Percentiles rank a stretch among this genome's conserved stretches.
These are phyloP conservation scores for Pinus taeda DNA, from an alignment of 75 land plant genomes.

Conservation along the genomic window DNA sequence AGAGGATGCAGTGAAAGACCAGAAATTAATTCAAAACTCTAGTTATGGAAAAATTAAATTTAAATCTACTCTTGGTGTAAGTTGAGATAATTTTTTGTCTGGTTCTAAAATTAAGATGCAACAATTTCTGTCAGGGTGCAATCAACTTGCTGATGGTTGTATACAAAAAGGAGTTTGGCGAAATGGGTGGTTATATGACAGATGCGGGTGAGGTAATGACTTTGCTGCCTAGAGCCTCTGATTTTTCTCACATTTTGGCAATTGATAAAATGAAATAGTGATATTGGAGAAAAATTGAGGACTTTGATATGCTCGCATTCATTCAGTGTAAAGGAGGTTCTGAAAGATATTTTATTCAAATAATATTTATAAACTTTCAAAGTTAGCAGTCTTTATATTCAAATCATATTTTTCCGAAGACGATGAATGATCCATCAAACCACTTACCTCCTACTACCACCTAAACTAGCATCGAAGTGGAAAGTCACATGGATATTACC, in stretches of 20 bases:
- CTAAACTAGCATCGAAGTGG: no score
- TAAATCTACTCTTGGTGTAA: no score
- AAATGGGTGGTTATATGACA: conserved; percentile 94
- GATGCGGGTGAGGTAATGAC: conserved; percentile 81
- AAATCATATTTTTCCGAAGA: no score
- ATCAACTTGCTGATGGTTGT: conserved; percentile 78
- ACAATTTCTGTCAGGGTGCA: conserved; percentile 63
- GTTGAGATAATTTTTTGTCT: no score
- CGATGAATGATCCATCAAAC: no score
- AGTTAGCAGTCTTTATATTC: background rate
- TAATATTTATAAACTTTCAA: background rate
- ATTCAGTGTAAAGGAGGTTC: background rate
- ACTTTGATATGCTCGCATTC: background rate
- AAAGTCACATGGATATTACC: no score
- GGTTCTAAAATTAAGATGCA: no score
- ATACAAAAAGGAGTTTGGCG: conserved; percentile 73
- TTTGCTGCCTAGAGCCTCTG: background rate
- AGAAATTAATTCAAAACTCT: no score
- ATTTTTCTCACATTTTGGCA: background rate
- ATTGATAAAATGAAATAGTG: background rate
- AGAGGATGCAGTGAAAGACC: no score
- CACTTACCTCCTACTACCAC: no score
- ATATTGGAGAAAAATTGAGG: background rate
- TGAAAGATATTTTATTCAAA: background rate
- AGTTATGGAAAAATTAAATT: no score